Base-by-base conservation (phyloP, 148 eudicot genomes). In the Amaranthus hypochondriacus region DNA sequence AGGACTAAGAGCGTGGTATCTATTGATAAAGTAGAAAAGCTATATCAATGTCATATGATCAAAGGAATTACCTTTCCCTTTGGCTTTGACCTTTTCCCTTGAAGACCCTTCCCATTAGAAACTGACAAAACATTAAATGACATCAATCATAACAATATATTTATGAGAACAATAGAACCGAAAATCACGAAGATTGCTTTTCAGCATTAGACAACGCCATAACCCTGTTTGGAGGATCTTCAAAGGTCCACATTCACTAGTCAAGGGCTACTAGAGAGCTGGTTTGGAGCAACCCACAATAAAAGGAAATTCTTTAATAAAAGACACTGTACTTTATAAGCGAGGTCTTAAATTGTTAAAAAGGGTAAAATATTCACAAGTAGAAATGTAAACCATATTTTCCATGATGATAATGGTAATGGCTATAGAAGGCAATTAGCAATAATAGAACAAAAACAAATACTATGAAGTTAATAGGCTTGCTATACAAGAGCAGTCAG, bases 91-190 rank as follows among this genome's bases (percentile, higher is more conserved):
- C 71, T 96, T 87, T 84, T 96, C 57, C 84, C 75, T 84, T 85
- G 89, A 73, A 90, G 66, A 80, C 81, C 90, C 84, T 77, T 85
- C 53, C 88, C 96, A 82, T 85, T 92, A 71, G 99, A 79, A 80
- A 85, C 96, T 94, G 87, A 61, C 56, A 63, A 81, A 64, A 70
- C 56, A 72, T 57, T 48, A 5, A 57, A 42, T 54, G 68, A 43
- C 44, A 71, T 46, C 63, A 61, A 65, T 61, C 46, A 79, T 42
- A 39, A 68, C 7, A 10, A 18, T 11, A 46, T 2, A 28, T 21
- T 28, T 62, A 4, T 47, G 51, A 11, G 58, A 52, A 11, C 9
- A 5, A 62, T 1, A 52, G 12, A 52, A 62, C 42, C 13, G 47
- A 63, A 2, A 14, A 39, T 9, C 53, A 61, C 53, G 49, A 53